Base-by-base conservation (phyloP, 768 basidiomycete genomes). In the Tricholoma furcatifolium region DNA sequence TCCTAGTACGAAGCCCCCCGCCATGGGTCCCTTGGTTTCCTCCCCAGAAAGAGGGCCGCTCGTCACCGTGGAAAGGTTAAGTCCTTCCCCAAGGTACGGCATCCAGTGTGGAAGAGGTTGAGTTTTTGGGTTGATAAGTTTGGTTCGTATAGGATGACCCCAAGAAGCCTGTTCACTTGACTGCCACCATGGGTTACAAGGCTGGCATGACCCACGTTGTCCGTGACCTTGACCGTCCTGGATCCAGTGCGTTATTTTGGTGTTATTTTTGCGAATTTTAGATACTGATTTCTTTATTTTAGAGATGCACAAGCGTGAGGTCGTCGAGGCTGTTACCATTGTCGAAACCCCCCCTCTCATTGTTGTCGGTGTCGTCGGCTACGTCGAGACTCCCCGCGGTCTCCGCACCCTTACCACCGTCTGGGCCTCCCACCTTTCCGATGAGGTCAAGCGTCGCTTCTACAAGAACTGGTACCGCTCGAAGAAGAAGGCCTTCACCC, bases 391-490 rank as follows among this genome's bases (percentile, higher is more conserved):
- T 54, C 97, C 97, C 67, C 95, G 97, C 65, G 97, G 97, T 66
- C 88, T 99, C 60, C 94, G 97, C 69, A 93, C 94, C 38, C 89
- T 99, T 67, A 98, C 97, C 68, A 99, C 97, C 56, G 95, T 97
- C 71, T 93, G 91, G 97, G 95, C 97, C 43, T 90, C 91, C 62
- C 97, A 99, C 74, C 84, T 99, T 39, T 95, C 93, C 35, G 97
- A 98, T 72, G 95, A 98, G 71, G 70, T 98, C 71, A 99, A 96
- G 78, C 92, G 97, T 67, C 86, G 97, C 64, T 98, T 99, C 88
- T 98, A 98, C 89, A 95, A 94, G 83, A 97, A 96, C 84, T 98
- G 96, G 95, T 98, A 98, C 82, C 88, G 92, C 63, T 96, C 93
- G 45, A 99, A 99, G 91, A 98, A 98, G 85, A 99, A 99, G 87